Conservation (phyloP, 768 basidiomycete genomes). For the Arthromyces matolae region DNA sequence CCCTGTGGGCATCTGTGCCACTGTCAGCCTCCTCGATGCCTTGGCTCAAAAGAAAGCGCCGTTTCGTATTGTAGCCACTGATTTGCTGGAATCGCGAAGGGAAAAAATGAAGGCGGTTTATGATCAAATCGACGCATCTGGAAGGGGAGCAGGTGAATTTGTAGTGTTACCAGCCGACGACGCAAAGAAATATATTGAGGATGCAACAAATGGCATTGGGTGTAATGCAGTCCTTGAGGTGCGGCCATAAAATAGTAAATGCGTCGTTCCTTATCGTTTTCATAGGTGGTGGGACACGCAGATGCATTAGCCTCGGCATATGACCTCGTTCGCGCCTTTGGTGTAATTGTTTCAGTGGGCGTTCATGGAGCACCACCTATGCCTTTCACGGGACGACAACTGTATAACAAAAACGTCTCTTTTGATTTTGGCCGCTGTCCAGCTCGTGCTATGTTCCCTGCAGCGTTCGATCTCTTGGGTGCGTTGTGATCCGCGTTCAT, state of each 20-base stretch:
- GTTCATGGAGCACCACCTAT: conserved; percentile 55
- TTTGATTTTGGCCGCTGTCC: conserved; percentile 82
- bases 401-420: conserved; percentile 78
- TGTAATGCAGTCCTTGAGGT: conserved; percentile 71
- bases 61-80: conserved; percentile 61
- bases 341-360: conserved; percentile 71
- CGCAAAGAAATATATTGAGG: conserved; percentile 43
- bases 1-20: conserved; percentile 73
- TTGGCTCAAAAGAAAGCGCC: conserved; percentile 41
- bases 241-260: conserved; percentile 13
- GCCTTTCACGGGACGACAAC: conserved; percentile 52
- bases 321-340: conserved; percentile 71
- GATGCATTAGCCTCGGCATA: conserved; percentile 63
- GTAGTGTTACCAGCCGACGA: conserved; percentile 48
- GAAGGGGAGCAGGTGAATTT: conserved; percentile 47
- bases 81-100: conserved; percentile 53
- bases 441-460: conserved; percentile 71
- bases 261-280: background rate
- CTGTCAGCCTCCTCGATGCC: conserved; percentile 60
- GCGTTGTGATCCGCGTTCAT: conserved; percentile 7
- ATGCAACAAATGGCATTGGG: conserved; percentile 56
- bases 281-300: conserved; percentile 66
- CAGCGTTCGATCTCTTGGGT: conserved; percentile 65
- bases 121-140: conserved; percentile 39
- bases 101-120: conserved; percentile 60